These are phyloP conservation scores for Rugiboletus extremiorientalis DNA, from an alignment of 1,284 basidiomycete species.

Conservation along the genomic window DNA sequence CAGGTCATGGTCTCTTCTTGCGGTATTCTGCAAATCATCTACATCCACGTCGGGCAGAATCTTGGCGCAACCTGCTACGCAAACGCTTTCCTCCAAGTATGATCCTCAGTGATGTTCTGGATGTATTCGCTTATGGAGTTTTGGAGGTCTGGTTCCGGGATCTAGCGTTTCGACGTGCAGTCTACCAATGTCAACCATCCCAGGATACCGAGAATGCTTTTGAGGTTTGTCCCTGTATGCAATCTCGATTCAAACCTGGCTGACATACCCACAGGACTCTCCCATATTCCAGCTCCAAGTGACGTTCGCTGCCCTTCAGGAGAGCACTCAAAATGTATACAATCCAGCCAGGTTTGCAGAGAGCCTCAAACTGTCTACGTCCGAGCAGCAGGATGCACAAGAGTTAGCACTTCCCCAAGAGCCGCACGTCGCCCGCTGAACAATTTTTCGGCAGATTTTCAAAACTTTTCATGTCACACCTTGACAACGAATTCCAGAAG, in stretches of 20 bases:
- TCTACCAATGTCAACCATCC: constrained; percentile 47
- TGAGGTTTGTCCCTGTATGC: constrained; percentile 43
- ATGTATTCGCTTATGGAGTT: constrained; percentile 1
- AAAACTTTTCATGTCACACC: constrained; percentile 88
- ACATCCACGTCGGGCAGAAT: constrained; percentile 51
- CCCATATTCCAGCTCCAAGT: constrained; percentile 74
- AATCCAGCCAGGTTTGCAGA: constrained; percentile 84
- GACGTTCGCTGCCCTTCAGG: constrained; percentile 81
- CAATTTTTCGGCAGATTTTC: constrained; percentile 65
- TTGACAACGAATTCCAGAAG: constrained; percentile 83
- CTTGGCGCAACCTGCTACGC: constrained; percentile 93
- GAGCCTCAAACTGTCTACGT: constrained; percentile 73
- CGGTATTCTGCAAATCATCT: neutral
- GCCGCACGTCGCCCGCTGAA: constrained; percentile 8
- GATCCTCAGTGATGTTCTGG: constrained; percentile 1
- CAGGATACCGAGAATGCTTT: constrained; percentile 50
- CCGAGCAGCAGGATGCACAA: constrained; percentile 92
- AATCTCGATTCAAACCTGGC: constrained; percentile 4
- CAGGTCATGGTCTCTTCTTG: constrained; percentile 27
- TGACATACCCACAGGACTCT: constrained; percentile 49
- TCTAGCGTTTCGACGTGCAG: constrained; percentile 56
- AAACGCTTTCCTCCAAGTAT: constrained; percentile 86
- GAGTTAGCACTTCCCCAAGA: constrained; percentile 56
- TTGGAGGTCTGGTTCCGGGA: constrained; percentile 63
- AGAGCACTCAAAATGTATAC: constrained; percentile 64